Evolutionary conservation across 2,329 filamentous ascomycete species (phyloP), one percentile per base, ranked within the genome.

Genomic region (Cercospora janseana): DNA sequence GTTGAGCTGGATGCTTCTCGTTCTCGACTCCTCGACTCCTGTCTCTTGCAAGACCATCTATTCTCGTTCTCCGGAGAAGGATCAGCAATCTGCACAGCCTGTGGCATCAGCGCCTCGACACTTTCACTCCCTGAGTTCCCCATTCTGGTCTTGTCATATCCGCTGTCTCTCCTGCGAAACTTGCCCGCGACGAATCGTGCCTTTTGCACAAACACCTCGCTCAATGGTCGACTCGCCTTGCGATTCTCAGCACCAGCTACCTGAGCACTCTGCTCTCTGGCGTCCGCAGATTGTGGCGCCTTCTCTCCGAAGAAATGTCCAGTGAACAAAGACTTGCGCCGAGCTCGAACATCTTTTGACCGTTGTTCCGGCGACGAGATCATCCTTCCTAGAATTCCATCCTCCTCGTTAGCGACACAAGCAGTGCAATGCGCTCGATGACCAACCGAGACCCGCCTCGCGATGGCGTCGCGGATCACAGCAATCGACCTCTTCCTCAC

Each of bases 221-320:
- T 45, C 27, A 45, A 13, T 45, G 42, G 27, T 34, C 42, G 20
- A 28, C 42, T 45, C 15, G 42, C 42, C 24, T 31, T 45, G n/a
- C 42, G 42, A 18, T 45, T 45, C 12, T 21, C n/a, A 12, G 28
- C 3, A 23, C 15, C 28, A 4, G 10, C 27, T 3, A 37, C 16
- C n/a, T n/a, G n/a, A 37, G 32, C 18, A 20, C 16, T 12, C 4
- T 20, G 32, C 32, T 21, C n/a, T n/a, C n/a, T n/a, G n/a, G n/a
- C n/a, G n/a, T 20, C 16, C 6, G 13, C 13, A 6, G 31, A 16
- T 20, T 24, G 28, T 15, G 27, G 7, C 15, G 32, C 18, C 10
- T 44, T 44, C 18, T 34, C 12, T 5, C 41, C 41, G 20, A 34
- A 44, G 3, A 44, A 10, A n/a, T 7, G 15, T 23, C 16, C 27